Evolutionary conservation across 768 basidiomycete genomes (phyloP), one percentile per base, ranked within the genome.

Genomic region (Leucocoprinus sp.): DNA sequence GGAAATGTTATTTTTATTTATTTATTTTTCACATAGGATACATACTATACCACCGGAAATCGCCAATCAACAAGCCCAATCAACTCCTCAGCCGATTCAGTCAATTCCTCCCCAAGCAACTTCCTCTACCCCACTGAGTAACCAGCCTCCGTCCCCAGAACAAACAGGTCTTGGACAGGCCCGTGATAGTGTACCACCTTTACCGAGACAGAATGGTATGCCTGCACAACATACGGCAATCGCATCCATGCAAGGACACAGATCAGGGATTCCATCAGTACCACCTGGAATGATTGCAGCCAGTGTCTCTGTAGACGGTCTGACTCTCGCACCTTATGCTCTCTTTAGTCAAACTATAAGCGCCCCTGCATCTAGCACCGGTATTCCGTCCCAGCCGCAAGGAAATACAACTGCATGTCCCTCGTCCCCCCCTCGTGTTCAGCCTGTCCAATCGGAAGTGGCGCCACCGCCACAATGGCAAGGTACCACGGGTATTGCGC

Each of bases 381-480:
- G 50, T 49, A 15, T 43, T 57, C 27, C 58, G 52, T 38, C 34
- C 17, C 45, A 39, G 5, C 45, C 37, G 11, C 37, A 38, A 31
- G 33, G 45, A 23, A 15, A 15, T 17, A 34, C 45, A 21, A 33
- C 45, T 15, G 12, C 45, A 18, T 37, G 45, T 3, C 38, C 37
- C 6, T 34, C 59, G 6, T 54, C 63, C 12, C 57, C 47, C 54
- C 70, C 60, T 43, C 64, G 60, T 44, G 67, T 64, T 35, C 68
- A 64, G 49, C 53, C 47, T 44, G 67, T 64, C 34, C 68, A 64
- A 50, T 52, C 47, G 15, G 45, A 47, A 40, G 38, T 23, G 11
- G 38, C 38, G 6, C 71, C 76, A 6, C 73, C 79, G 4, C 82
- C 78, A 49, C 67, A 78, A 14, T 84, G 84, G 82, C 81, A 82